Evolutionary conservation across 2,329 filamentous ascomycete genomes (phyloP).

Genomic region (Pseudogymnoascus destructans): DNA sequence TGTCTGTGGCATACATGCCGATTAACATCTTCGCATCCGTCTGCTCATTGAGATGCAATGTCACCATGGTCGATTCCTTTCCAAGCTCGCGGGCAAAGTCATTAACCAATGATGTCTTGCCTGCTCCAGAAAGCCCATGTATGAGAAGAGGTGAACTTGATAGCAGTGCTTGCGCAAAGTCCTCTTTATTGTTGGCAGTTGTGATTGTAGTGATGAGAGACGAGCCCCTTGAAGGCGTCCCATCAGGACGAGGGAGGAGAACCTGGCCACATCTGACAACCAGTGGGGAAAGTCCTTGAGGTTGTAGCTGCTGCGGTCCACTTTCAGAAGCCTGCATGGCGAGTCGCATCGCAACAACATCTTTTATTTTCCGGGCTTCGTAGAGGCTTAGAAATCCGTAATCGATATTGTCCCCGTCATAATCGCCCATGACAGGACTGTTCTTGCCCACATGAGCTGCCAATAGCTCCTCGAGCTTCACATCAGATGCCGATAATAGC

Average conservation of each 20-base stretch:
- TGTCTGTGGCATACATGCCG: slow-evolving; percentile 83
- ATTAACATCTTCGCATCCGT: slow-evolving; percentile 95
- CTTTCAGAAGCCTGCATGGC: not conserved
- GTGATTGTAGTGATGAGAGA: slow-evolving; percentile 58
- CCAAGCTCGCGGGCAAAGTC: slow-evolving; percentile 71
- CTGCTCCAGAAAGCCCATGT: slow-evolving; percentile 70
- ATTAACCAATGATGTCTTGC: slow-evolving; percentile 78
- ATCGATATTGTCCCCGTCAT: slow-evolving; percentile 66
- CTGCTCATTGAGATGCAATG: slow-evolving; percentile 92
- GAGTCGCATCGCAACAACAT: slow-evolving; percentile 15
- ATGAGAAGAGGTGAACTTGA: slow-evolving; percentile 61
- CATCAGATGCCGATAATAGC: slow-evolving; percentile 67
- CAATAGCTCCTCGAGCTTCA: slow-evolving; percentile 60
- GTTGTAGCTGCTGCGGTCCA: slow-evolving; percentile 11
- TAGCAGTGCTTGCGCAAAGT: slow-evolving; percentile 55
- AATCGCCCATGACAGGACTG: slow-evolving; percentile 50
- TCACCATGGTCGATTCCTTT: slow-evolving; percentile 73
- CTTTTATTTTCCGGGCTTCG: slow-evolving; percentile 33
- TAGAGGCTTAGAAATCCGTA: slow-evolving; percentile 57
- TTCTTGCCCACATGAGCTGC: slow-evolving; percentile 47
- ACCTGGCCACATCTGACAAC: slow-evolving; percentile 53
- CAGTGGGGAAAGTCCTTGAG: slow-evolving; percentile 40
- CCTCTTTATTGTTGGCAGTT: slow-evolving; percentile 56
- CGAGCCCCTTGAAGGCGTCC: slow-evolving; percentile 34
- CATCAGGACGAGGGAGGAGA: slow-evolving; percentile 51